These are phyloP conservation scores for Cutaneotrichosporon daszewskae DNA, from an alignment of 1,284 basidiomycete genomes.

Conservation along the genomic window DNA sequence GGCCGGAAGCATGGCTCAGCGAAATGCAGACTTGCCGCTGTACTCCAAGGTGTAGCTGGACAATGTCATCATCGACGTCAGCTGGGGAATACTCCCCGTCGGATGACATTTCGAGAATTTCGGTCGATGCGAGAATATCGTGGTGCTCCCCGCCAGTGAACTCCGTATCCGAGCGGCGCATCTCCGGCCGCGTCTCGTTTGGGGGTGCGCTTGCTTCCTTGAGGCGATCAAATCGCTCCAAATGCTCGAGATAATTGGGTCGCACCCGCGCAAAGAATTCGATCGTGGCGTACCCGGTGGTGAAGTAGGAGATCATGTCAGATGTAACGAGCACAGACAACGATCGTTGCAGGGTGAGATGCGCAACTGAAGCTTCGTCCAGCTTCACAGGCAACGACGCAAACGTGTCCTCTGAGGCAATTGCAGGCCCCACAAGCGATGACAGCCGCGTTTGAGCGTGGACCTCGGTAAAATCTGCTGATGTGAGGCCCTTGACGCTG, in stretches of 20 bases:
- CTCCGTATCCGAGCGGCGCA: conserved; percentile 49
- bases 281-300: conserved; percentile 69
- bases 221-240: conserved; percentile 52
- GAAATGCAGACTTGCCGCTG: conserved; percentile 75
- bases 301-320: conserved; percentile 67
- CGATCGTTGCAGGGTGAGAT: conserved; percentile 70
- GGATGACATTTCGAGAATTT: conserved; percentile 78
- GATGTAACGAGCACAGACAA: conserved; percentile 70
- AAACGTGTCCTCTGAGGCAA: conserved; percentile 72
- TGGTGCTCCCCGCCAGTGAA: conserved; percentile 83
- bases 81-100: conserved; percentile 80
- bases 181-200: background rate
- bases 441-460: conserved; percentile 82
- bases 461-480: conserved; percentile 72
- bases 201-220: background rate
- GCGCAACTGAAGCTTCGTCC: conserved; percentile 63
- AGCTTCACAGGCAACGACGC: conserved; percentile 69
- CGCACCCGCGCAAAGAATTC: conserved; percentile 80
- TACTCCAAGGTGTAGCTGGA: conserved; percentile 85
- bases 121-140: conserved; percentile 78
- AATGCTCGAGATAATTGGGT: conserved; percentile 72
- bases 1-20: conserved; percentile 80
- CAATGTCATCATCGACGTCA: conserved; percentile 76
- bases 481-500: conserved; percentile 74
- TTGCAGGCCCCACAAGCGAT: conserved; percentile 64